Evolutionary conservation across 352 stramenopile genomes (phyloP), one percentile per base, ranked within the genome.

Genomic region (Blastocystis sp.): DNA sequence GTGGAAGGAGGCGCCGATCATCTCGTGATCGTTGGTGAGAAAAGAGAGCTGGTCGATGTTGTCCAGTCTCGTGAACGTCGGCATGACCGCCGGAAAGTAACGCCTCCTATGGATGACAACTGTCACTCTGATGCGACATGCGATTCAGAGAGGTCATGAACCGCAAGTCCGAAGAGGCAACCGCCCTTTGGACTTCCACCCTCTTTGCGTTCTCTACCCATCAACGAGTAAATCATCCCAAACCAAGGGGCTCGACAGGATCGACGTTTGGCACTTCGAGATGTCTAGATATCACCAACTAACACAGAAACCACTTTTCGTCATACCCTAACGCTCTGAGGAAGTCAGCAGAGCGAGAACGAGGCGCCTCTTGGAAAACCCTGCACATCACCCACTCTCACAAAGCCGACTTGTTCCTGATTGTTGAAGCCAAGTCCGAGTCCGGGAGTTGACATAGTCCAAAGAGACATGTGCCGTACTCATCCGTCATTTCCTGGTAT

Each of bases 391-490:
- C 33, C 55, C n/a, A 12, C n/a, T 10, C 35, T 24, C 29, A 26
- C 13, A 50, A 1, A 13, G 55, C 29, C 26, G 50, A 35, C 66
- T 77, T 55, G 37, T 51, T 51, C 45, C 66, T 16, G 19, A 77
- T 77, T 26, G 50, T 35, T 16, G 66, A 26, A 77, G 66, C 66
- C 26, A 77, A n/a, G 3, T 77, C 31, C 24, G 66, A 77, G 26
- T 45, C 2, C 16, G 66, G 66, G 29, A 77, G n/a, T 41, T 77
- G 66, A 21, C 66, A 77, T 26, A 77, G 50, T 24, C 66, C 66
- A 16, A 77, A 31, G 29, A 77, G 66, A 77, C 66, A 77, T n/a
- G n/a, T 10, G 10, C 66, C 66, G 55, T 77, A 77, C 13, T 41
- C 50, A 29, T 77, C 35, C 24, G 50, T 26, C 26, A 35, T 59